phyloP scores from a whole-genome alignment of 192 early-diverging fungal species.

The Phycomyces nitens region DNA sequence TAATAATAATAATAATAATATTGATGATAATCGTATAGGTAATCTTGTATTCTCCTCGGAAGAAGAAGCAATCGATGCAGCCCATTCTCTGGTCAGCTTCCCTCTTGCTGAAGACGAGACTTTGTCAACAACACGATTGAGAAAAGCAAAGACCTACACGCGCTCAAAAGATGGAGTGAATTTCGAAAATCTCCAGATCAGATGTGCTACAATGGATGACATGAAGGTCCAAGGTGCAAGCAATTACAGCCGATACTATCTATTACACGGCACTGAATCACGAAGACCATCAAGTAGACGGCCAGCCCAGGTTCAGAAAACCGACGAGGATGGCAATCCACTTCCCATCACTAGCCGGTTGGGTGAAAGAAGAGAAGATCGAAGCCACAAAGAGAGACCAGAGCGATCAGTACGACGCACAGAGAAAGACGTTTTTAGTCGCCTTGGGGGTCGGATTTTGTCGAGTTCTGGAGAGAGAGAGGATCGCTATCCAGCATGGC shows the following conservation, averaged over 20 bases:
- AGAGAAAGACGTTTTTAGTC: slow-evolving; percentile 7
- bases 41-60: slow-evolving; percentile 12
- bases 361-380: background rate
- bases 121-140: background rate
- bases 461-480: too few relatives aligned
- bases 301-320: too few relatives aligned
- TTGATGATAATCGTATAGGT: too few relatives aligned
- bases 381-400: background rate
- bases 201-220: background rate
- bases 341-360: background rate
- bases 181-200: background rate
- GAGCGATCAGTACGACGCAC: background rate
- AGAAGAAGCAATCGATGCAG: background rate
- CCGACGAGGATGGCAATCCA: background rate
- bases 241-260: slow-evolving; percentile 41
- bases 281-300: too few relatives aligned
- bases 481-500: too few relatives aligned
- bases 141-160: background rate
- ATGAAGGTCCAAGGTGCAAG: slow-evolving; percentile 38
- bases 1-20: too few relatives aligned
- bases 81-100: background rate
- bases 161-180: background rate
- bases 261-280: slow-evolving; percentile 27
- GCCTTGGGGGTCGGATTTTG: background rate
- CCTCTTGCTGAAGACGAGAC: background rate